Evolutionary conservation across 2,329 filamentous ascomycete species (phyloP).

Genomic region (Calonectria pseudoturangicola): DNA sequence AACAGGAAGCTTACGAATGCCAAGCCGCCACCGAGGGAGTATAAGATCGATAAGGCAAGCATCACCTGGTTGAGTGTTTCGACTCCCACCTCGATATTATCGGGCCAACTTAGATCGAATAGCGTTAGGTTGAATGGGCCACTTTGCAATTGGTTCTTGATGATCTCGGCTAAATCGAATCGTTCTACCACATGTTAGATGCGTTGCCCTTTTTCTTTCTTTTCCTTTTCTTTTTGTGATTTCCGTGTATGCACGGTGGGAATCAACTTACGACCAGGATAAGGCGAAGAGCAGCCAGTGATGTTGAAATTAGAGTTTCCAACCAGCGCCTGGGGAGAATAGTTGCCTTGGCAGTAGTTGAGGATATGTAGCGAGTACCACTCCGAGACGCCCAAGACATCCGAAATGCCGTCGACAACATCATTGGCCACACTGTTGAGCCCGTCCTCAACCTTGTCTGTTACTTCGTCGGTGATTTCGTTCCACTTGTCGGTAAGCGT

Average conservation of each 20-base stretch:
- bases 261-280: constrained; percentile 22
- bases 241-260: not conserved
- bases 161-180: constrained; percentile 22
- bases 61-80: constrained; percentile 29
- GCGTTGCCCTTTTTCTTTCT: not conserved
- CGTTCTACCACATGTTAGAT: constrained; percentile 16
- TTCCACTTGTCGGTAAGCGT: constrained; percentile 12
- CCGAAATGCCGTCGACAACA: constrained; percentile 6
- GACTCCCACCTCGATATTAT: constrained; percentile 15
- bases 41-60: constrained; percentile 12
- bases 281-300: constrained; percentile 12
- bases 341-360: constrained; percentile 23
- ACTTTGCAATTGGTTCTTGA: constrained; percentile 8
- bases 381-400: constrained; percentile 7
- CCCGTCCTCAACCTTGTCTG: constrained; percentile 10
- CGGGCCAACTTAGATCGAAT: constrained; percentile 23
- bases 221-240: not conserved
- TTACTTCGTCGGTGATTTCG: constrained; percentile 22
- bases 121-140: constrained; percentile 19
- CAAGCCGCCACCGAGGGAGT: constrained; percentile 18
- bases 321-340: not conserved
- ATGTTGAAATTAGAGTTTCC: constrained; percentile 22
- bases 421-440: constrained; percentile 18
- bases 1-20: constrained; percentile 9
- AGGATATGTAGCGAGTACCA: constrained; percentile 25